These are phyloP conservation scores for Cystobasidiopsis lactophilus DNA, from an alignment of 768 basidiomycete genomes.

Conservation along the genomic window DNA sequence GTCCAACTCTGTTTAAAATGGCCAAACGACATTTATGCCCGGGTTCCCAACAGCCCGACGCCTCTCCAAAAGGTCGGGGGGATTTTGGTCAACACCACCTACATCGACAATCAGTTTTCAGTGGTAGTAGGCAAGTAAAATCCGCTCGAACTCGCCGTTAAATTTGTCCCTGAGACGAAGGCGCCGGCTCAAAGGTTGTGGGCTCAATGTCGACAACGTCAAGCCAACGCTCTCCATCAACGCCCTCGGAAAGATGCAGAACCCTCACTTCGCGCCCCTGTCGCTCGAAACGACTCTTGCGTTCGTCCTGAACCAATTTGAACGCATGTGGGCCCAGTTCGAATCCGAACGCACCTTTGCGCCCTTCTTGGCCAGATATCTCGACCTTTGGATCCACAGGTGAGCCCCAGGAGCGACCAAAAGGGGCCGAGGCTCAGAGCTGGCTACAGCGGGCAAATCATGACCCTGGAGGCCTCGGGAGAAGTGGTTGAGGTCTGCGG, in stretches of 20 bases:
- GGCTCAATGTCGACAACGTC: conserved; percentile 62
- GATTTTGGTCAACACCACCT: conserved; percentile 70
- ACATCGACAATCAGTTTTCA: conserved; percentile 46
- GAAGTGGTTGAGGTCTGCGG: conserved; percentile 55
- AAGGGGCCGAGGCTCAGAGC: too few species aligned
- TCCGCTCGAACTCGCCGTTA: conserved; percentile 3
- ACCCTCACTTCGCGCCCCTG: conserved; percentile 17
- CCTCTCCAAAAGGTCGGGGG: conserved; percentile 61
- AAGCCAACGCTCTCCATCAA: conserved; percentile 62
- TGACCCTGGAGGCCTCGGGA: conserved; percentile 53
- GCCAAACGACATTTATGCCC: conserved; percentile 88
- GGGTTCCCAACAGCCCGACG: conserved; percentile 16
- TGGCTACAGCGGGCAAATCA: conserved; percentile 50
- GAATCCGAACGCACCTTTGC: conserved; percentile 45
- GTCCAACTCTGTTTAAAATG: conserved; percentile 63
- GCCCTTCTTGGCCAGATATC: conserved; percentile 59
- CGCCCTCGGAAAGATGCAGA: conserved; percentile 35
- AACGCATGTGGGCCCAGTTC: conserved; percentile 54
- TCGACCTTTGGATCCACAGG: conserved; percentile 75
- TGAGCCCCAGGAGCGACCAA: too few species aligned
- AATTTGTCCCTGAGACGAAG: background rate
- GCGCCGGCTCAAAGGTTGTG: conserved; percentile 40
- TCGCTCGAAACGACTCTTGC: conserved; percentile 52
- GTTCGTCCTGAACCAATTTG: conserved; percentile 51
- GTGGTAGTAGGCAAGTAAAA: conserved; percentile 67